These are phyloP conservation scores for Pestalotiopsis fici DNA, from an alignment of 2,329 filamentous ascomycete genomes.

Conservation along the genomic window DNA sequence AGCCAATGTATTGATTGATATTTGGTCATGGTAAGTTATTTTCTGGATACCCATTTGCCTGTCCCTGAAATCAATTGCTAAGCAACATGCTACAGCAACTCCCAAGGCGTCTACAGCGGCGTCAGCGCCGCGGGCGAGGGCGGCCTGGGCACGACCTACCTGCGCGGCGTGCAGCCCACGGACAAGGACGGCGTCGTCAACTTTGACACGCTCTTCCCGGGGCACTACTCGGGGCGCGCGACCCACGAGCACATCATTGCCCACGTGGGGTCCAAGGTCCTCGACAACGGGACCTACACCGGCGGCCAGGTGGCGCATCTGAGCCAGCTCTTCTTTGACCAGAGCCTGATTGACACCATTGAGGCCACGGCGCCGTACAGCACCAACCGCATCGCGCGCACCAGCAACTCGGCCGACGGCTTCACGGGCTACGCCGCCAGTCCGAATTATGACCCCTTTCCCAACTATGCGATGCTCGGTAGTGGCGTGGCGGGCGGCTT, in stretches of 20 bases:
- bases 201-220: constrained; percentile 49
- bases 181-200: constrained; percentile 47
- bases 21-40: constrained; percentile 38
- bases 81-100: constrained; percentile 28
- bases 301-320: constrained; percentile 41
- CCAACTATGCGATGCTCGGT: constrained; percentile 43
- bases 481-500: constrained; percentile 20
- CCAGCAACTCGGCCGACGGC: constrained; percentile 26
- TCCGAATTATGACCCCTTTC: constrained; percentile 44
- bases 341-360: constrained; percentile 35
- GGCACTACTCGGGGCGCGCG: constrained; percentile 39
- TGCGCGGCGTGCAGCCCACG: constrained; percentile 48
- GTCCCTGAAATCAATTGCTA: background rate
- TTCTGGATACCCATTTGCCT: background rate
- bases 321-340: constrained; percentile 43
- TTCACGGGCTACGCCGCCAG: constrained; percentile 32
- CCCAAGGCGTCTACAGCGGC: constrained; percentile 43
- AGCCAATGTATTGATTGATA: constrained; percentile 38
- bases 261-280: constrained; percentile 33
- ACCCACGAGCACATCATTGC: constrained; percentile 44
- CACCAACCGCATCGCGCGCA: constrained; percentile 32
- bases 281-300: constrained; percentile 37
- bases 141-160: constrained; percentile 42
- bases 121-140: constrained; percentile 27
- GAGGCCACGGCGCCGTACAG: constrained; percentile 37